Conservation (phyloP, 2,329 filamentous ascomycete genomes). For the Xylariaceae sp. region DNA sequence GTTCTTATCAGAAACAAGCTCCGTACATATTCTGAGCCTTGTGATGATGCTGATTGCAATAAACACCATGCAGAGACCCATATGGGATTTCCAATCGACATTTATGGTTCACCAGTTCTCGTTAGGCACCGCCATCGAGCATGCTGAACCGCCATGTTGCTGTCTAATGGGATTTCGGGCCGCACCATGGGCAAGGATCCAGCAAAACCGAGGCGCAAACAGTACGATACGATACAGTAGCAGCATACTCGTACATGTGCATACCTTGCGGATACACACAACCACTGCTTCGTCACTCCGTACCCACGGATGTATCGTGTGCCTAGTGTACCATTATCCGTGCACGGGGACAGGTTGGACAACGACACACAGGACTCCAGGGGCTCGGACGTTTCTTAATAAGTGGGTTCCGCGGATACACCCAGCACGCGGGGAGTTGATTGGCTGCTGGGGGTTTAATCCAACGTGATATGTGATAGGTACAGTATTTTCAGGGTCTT, state of each 20-base stretch:
- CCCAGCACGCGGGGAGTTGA: not conserved
- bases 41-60: not conserved
- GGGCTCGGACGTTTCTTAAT: constrained; percentile 4
- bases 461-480: constrained; percentile 4
- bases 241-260: not conserved
- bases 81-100: not conserved
- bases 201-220: not conserved
- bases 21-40: not conserved
- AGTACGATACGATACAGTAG: not conserved
- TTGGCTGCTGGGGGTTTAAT: not conserved
- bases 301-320: not conserved
- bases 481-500: constrained; percentile 1
- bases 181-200: not conserved
- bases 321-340: not conserved
- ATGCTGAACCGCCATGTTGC: not conserved
- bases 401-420: constrained; percentile 2
- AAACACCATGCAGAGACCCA: not conserved
- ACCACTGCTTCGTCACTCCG: too few species aligned
- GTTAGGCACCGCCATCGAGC: not conserved
- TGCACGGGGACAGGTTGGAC: not conserved
- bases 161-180: not conserved
- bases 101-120: not conserved
- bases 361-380: not conserved
- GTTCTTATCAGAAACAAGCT: not conserved
- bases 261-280: not conserved